phyloP scores from a whole-genome alignment of 192 early-diverging fungal species.

The Spizellomyces punctatus region DNA sequence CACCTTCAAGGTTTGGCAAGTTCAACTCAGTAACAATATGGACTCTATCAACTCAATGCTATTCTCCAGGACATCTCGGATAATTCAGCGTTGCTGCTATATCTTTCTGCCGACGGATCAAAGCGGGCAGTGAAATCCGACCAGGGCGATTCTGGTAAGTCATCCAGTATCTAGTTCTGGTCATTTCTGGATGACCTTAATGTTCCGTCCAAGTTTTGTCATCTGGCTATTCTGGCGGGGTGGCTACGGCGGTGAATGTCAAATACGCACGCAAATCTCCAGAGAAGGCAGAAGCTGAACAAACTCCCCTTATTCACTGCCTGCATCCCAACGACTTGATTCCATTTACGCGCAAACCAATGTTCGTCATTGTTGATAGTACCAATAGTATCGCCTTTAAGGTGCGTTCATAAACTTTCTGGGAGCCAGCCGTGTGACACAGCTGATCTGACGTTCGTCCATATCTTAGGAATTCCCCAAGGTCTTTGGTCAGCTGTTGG shows the following conservation, averaged over 20 bases:
- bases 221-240: constrained; percentile 67
- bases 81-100: constrained; percentile 83
- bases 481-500: constrained; percentile 84
- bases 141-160: constrained; percentile 41
- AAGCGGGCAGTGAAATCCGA: constrained; percentile 46
- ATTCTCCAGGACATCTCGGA: constrained; percentile 77
- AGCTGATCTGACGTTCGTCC: background rate
- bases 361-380: constrained; percentile 95
- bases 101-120: constrained; percentile 87
- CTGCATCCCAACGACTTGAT: constrained; percentile 89
- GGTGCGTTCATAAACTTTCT: constrained; percentile 44
- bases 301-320: constrained; percentile 66
- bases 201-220: background rate
- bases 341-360: constrained; percentile 92
- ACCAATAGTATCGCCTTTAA: constrained; percentile 84
- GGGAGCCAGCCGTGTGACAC: constrained; percentile 23
- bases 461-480: constrained; percentile 68
- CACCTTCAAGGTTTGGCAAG: constrained; percentile 76
- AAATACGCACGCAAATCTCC: constrained; percentile 61
- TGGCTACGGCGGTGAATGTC: constrained; percentile 60
- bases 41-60: constrained; percentile 7
- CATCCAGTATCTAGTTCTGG: background rate
- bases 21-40: background rate
- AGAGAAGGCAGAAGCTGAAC: constrained; percentile 58
- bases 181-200: too few species aligned